Evolutionary conservation across 495 filamentous ascomycete genomes (phyloP), one percentile per base, ranked within the genome.

Genomic region (Evernia prunastri): DNA sequence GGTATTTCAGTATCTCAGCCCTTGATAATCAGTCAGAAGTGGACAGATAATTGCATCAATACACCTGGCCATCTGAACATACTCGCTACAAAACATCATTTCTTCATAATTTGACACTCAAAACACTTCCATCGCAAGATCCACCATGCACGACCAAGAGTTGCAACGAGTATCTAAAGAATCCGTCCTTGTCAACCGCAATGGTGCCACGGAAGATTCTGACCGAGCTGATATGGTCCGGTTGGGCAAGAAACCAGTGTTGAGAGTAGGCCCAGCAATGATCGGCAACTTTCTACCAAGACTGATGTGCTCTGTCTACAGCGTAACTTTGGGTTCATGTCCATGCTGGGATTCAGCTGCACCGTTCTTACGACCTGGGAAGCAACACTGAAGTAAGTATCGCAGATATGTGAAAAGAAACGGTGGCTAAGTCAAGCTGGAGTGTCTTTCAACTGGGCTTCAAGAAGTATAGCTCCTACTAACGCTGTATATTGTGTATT

Each of bases 191-290:
- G 33, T 33, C 51, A 54, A 33, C 27, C 4, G 17, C 51, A 54
- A 54, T 33, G 29, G 6, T 20, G 51, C 51, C 25, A 54, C 29
- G 7, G 27, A 20, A 33, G 51, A 54, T 54, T 15, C 6, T 33
- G 51, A 54, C 15, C 51, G 20, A 33, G 51, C 51, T 33, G 65
- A 74, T 11, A 65, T 81, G 40, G 72, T 73, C 20, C 77, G 76
- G 3, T 68, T 83, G 65, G 80, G 80, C 3, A 81, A 82, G 60
- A 79, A 77, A 29, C 73, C 75, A 4, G 77, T 81, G 15, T 67
- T 81, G 64, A 80, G 75, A 71, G 75, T 72, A 57, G 45, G 36
- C 57, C 42, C 13, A 25, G n/a, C 35, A 35, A 18, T 33, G 9
- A 15, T 29, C 13, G 27, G 40, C 56, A 65, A 61, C 20, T 66